Percentiles rank a stretch among this genome's conserved stretches.
These are phyloP conservation scores for Pulveroboletus frians DNA, from an alignment of 768 basidiomycete genomes.

Conservation along the genomic window DNA sequence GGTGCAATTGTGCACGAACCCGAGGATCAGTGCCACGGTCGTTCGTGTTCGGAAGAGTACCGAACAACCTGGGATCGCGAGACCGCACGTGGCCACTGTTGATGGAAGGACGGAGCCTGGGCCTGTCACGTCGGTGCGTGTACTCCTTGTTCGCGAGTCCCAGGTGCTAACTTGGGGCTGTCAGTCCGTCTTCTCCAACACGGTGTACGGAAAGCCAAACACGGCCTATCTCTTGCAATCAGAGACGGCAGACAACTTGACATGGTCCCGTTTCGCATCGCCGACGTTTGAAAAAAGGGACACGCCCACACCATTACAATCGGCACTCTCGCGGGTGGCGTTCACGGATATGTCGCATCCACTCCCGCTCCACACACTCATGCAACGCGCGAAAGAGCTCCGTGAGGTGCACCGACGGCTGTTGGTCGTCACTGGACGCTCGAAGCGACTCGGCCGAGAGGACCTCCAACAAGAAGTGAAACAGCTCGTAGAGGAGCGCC, in stretches of 20 bases:
- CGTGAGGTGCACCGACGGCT: conserved; percentile 35
- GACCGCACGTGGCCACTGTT: conserved; percentile 52
- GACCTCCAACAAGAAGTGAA: conserved; percentile 56
- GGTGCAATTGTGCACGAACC: conserved; percentile 68
- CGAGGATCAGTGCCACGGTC: conserved; percentile 64
- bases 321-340: conserved; percentile 56
- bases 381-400: conserved; percentile 36
- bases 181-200: conserved; percentile 58
- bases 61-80: conserved; percentile 43
- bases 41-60: conserved; percentile 49
- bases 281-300: conserved; percentile 10
- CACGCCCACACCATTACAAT: conserved; percentile 1
- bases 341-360: conserved; percentile 51
- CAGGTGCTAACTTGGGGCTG: neutral
- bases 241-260: conserved; percentile 74
- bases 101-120: conserved; percentile 41
- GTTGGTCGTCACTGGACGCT: conserved; percentile 71
- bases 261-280: conserved; percentile 62
- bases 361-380: conserved; percentile 52
- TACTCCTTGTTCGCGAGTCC: neutral
- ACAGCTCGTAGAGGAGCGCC: conserved; percentile 36
- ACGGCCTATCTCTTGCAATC: conserved; percentile 69
- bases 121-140: conserved; percentile 7
- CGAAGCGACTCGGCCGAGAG: conserved; percentile 61
- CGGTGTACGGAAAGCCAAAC: conserved; percentile 60